A percentile compares a stretch with the other conserved stretches of the same genome.
Evolutionary conservation across 768 basidiomycete species (phyloP).

Genomic region (Amanita phalloides): DNA sequence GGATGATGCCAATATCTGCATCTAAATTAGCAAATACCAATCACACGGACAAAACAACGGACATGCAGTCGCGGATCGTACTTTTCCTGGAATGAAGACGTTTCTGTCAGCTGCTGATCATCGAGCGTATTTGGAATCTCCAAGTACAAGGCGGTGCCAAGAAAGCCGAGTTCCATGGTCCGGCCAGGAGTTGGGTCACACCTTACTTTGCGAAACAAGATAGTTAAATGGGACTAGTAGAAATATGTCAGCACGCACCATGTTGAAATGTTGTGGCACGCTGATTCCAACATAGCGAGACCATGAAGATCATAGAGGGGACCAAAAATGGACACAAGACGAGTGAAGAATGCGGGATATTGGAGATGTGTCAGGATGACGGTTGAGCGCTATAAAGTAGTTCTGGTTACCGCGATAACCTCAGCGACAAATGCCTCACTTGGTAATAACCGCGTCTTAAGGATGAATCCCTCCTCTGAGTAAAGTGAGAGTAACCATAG

Average conservation of each 20-base stretch:
- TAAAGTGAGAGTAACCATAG: slow-evolving; percentile 73
- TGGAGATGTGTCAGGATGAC: slow-evolving; percentile 74
- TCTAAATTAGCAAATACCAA: not conserved
- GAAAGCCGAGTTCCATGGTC: slow-evolving; percentile 70
- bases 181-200: slow-evolving; percentile 59
- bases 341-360: slow-evolving; percentile 77
- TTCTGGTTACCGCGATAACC: not conserved
- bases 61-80: slow-evolving; percentile 47
- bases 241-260: slow-evolving; percentile 44
- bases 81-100: slow-evolving; percentile 35
- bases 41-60: slow-evolving; percentile 8
- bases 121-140: slow-evolving; percentile 61
- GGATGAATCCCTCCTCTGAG: slow-evolving; percentile 49
- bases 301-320: slow-evolving; percentile 68
- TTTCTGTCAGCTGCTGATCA: slow-evolving; percentile 61
- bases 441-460: slow-evolving; percentile 77
- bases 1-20: slow-evolving; percentile 59
- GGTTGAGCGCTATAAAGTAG: slow-evolving; percentile 49
- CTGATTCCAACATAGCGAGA: slow-evolving; percentile 71
- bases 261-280: slow-evolving; percentile 74
- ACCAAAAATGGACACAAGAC: slow-evolving; percentile 55
- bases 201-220: slow-evolving; percentile 48
- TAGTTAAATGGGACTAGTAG: slow-evolving; percentile 9
- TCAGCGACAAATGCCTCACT: slow-evolving; percentile 24
- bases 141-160: slow-evolving; percentile 65